Evolutionary conservation across 805 yeast genomes (phyloP).

Genomic region (Metschnikowia matae): DNA sequence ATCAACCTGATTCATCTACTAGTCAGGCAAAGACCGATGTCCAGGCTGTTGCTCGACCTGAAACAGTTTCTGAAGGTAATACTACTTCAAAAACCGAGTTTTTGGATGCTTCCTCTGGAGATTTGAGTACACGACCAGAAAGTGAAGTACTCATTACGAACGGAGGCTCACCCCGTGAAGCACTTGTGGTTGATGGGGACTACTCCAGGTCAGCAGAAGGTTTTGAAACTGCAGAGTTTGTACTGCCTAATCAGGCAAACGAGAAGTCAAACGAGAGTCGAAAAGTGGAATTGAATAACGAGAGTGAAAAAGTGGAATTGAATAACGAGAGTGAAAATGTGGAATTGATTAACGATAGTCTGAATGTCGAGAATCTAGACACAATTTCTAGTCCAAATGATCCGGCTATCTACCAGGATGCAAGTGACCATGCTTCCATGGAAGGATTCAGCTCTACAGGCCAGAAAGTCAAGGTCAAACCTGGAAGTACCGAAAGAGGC

Average conservation of each 20-base stretch:
- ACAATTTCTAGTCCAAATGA: too few relatives aligned
- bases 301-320: too few relatives aligned
- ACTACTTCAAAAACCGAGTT: background rate
- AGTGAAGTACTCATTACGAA: background rate
- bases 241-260: background rate
- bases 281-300: too few relatives aligned
- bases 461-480: background rate
- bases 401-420: background rate
- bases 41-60: background rate
- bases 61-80: background rate
- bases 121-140: background rate
- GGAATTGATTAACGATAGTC: too few relatives aligned
- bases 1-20: too few relatives aligned
- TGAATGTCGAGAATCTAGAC: too few relatives aligned
- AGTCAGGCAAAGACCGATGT: background rate
- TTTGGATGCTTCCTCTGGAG: background rate
- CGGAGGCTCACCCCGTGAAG: background rate
- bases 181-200: background rate
- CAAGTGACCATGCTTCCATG: background rate
- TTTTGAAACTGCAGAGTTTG: background rate
- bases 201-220: background rate
- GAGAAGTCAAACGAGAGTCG: background rate
- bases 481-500: background rate
- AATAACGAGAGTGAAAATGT: too few relatives aligned
- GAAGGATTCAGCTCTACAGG: background rate